Evolutionary conservation across 139 green algal genomes (phyloP).

Genomic region (Astrephomene gubernaculifera): DNA sequence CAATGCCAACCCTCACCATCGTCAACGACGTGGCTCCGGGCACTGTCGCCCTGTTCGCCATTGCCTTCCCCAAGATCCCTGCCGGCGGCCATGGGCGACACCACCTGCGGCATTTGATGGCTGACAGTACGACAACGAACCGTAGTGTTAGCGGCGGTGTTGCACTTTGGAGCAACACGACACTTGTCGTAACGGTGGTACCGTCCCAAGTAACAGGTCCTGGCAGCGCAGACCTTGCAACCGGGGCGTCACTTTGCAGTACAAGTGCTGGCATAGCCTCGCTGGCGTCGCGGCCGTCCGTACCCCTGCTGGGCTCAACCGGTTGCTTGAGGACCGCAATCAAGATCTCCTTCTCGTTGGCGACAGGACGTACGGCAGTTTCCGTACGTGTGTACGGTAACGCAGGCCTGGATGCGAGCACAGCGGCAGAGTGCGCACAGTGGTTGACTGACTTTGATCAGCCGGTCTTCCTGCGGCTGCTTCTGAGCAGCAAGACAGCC

Average conservation of each 20-base stretch:
- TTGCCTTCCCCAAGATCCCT: background rate
- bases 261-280: no score
- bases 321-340: background rate
- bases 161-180: background rate
- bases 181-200: background rate
- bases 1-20: background rate
- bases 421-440: background rate
- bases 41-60: background rate
- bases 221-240: background rate
- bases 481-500: background rate
- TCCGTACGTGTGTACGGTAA: background rate
- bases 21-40: background rate
- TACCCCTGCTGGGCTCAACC: background rate
- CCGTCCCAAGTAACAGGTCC: background rate
- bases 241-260: background rate
- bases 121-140: no score
- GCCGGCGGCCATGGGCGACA: background rate
- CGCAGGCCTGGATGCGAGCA: background rate
- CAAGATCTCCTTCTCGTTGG: background rate
- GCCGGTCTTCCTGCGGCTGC: conserved; percentile 19
- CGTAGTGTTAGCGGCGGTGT: background rate
- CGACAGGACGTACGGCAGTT: background rate
- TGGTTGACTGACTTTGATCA: background rate
- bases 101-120: background rate
- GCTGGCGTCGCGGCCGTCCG: background rate